phyloP scores from a whole-genome alignment of 768 basidiomycete species.

The Agaricus subrufescens region DNA sequence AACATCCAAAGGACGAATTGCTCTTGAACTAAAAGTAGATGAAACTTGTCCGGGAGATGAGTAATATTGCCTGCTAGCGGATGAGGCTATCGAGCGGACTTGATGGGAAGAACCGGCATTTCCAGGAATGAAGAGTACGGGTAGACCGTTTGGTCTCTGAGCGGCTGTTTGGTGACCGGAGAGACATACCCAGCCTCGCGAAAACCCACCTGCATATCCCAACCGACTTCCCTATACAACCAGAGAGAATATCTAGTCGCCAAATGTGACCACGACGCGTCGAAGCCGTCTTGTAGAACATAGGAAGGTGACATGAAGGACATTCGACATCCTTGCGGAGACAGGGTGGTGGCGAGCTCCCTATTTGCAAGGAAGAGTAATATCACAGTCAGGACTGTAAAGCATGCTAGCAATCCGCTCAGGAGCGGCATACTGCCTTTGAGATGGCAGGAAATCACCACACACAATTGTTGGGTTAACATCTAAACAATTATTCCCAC shows the following conservation, averaged over 20 bases:
- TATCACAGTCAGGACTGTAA: conserved; percentile 27
- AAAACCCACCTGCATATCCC: conserved; percentile 63
- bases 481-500: conserved; percentile 18
- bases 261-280: conserved; percentile 66
- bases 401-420: conserved; percentile 29
- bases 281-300: conserved; percentile 62
- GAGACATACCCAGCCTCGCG: background rate
- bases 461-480: background rate
- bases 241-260: conserved; percentile 77
- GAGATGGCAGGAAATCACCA: background rate
- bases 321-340: conserved; percentile 93
- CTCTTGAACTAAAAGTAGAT: conserved; percentile 43
- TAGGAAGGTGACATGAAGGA: conserved; percentile 96
- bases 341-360: conserved; percentile 47
- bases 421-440: conserved; percentile 9
- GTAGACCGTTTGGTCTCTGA: conserved; percentile 45
- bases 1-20: conserved; percentile 68
- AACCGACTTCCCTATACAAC: conserved; percentile 86
- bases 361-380: conserved; percentile 39
- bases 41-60: conserved; percentile 53
- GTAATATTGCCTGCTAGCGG: conserved; percentile 79
- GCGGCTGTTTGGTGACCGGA: background rate
- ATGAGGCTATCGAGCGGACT: conserved; percentile 92
- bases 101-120: conserved; percentile 95
- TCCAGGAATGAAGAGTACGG: conserved; percentile 96